A percentile compares a stretch with the other conserved stretches of the same genome.
Evolutionary conservation across 805 yeast genomes (phyloP).

Genomic region (Myxozyma vanderwaltii): DNA sequence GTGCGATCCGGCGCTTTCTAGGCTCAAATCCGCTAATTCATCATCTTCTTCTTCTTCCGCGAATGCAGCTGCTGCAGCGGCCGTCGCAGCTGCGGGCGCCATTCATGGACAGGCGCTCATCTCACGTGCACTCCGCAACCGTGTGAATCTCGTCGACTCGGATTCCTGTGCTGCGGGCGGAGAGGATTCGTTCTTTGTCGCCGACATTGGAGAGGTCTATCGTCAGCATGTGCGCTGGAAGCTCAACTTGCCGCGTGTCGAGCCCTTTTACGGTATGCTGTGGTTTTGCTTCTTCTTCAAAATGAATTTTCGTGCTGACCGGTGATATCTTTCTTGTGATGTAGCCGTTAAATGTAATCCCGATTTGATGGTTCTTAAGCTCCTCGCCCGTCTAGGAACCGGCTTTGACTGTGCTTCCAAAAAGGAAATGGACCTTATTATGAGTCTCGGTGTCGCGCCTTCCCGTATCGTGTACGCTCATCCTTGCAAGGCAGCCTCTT

Average conservation of each 20-base stretch:
- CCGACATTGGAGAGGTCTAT: conserved; percentile 74
- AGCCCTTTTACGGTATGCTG: conserved; percentile 64
- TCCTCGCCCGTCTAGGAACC: conserved; percentile 63
- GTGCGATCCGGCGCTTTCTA: conserved; percentile 25
- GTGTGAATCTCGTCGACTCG: conserved; percentile 48
- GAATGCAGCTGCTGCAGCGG: conserved; percentile 4
- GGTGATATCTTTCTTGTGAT: not conserved
- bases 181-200: conserved; percentile 83
- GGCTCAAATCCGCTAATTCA: conserved; percentile 25
- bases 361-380: conserved; percentile 57
- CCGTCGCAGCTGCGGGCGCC: conserved; percentile 9
- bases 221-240: conserved; percentile 68
- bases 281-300: not conserved
- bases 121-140: conserved; percentile 32
- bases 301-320: not conserved
- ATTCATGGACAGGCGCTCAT: conserved; percentile 29
- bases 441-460: conserved; percentile 64
- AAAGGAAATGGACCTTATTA: conserved; percentile 70
- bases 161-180: conserved; percentile 70
- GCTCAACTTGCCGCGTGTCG: conserved; percentile 64
- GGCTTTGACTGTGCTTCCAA: conserved; percentile 94
- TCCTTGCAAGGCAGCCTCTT: conserved; percentile 86
- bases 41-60: not conserved
- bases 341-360: conserved; percentile 91
- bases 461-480: conserved; percentile 82